Conservation (phyloP, 305 asterid genomes). For the Fraxinus baroniana region DNA sequence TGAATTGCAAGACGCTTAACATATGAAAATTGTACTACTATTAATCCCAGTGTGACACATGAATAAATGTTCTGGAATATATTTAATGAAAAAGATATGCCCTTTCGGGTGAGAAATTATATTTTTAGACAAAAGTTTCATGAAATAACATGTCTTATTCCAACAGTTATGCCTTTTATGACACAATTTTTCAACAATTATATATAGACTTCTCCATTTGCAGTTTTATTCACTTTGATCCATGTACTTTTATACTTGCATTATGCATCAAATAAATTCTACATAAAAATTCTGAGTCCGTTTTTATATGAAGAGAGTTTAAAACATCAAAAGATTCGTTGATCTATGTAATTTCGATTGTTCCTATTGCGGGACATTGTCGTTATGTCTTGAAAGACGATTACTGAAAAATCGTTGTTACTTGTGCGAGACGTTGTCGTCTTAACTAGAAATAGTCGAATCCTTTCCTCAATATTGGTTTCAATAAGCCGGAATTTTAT, state of each 20-base stretch:
- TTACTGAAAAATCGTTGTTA: neutral
- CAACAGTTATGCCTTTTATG: neutral
- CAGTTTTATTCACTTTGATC: neutral
- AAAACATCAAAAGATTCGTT: neutral
- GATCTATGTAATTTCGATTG: neutral
- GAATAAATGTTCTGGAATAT: neutral
- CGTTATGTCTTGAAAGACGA: neutral
- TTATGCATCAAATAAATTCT: neutral
- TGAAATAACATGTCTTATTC: neutral
- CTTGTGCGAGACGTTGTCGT: neutral
- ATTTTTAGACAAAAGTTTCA: neutral
- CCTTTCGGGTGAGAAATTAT: neutral
- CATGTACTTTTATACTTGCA: neutral
- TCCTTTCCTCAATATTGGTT: neutral
- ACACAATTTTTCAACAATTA: neutral
- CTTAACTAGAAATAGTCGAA: neutral
- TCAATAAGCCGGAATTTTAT: neutral
- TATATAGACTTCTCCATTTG: neutral
- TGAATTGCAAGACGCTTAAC: neutral
- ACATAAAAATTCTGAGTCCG: neutral
- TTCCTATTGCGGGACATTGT: neutral
- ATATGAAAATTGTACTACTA: neutral
- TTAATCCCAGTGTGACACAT: neutral
- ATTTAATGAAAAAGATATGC: too few species aligned
- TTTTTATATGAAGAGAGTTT: neutral